Evolutionary conservation across 148 eudicot species (phyloP), one percentile per base, ranked within the genome.

Genomic region (Fagopyrum homotropicum): DNA sequence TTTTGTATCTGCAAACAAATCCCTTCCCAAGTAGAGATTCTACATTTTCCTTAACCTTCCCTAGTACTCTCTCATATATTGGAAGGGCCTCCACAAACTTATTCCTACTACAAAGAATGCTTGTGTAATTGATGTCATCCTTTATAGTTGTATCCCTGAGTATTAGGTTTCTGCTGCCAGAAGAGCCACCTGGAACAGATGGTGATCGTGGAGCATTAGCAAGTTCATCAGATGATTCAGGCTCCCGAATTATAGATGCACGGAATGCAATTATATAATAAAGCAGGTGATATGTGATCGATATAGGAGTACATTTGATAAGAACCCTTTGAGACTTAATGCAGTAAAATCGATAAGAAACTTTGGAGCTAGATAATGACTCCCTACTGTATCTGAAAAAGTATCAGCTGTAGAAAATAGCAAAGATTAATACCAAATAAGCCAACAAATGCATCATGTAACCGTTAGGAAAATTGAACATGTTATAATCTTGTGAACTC

Each of bases 1-100:
- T 87, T 95, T 75, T 89, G 97, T 91, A 88, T 86, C 81, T 95
- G 99, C 84, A 87, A 83, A 82, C 97, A 95, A 81, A 95, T 84
- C 80, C 97, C 97, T 86, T 95, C 92, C 50, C 99, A 66, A 95
- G 88, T 57, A 84, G 82, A 76, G 99, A 96, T 80, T 92, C 94
- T 45, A 92, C 87, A 82, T 88, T 89, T 76, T 74, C 90, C 78
- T 50, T 80, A 75, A 90, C 96, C 84, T 86, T 89, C 79, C 85
- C 93, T 84, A 92, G 66, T 55, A 95, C 77, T 73, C 85, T 84
- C 75, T 88, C 93, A 78, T 92, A 95, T 19, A 88, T 87, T 49
- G 85, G 83, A 68, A 90, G 84, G 29, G 99, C 99, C 79, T 92
- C 97, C 2, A 80, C 87, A 77, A 90, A 95, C 68, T 95, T 95